Conservation (phyloP, 2,329 filamentous ascomycete genomes). For the Claviceps paspali region DNA sequence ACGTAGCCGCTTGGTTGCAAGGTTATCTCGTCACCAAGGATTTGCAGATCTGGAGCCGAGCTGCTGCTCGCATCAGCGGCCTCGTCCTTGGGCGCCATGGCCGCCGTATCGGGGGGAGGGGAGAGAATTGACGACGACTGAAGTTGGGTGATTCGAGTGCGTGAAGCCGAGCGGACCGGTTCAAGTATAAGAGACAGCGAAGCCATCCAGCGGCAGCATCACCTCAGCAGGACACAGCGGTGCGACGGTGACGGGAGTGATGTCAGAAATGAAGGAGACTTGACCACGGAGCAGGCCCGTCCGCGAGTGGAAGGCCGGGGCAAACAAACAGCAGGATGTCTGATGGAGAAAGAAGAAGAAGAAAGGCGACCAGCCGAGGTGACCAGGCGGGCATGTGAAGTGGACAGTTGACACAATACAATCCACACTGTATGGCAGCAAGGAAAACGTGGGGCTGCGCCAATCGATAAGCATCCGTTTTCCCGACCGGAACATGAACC, state of each 20-base stretch:
- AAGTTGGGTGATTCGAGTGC: neutral
- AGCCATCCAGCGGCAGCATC: too few relatives aligned
- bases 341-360: too few relatives aligned
- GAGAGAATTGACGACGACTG: neutral
- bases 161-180: too few relatives aligned
- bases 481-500: too few relatives aligned
- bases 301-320: too few relatives aligned
- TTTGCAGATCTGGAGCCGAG: conserved; percentile 61
- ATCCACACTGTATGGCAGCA: too few relatives aligned
- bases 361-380: conserved; percentile 4
- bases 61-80: conserved; percentile 14
- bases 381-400: conserved; percentile 5
- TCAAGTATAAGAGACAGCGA: too few relatives aligned
- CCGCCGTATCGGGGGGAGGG: conserved; percentile 2
- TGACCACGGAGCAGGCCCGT: too few relatives aligned
- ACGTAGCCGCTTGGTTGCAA: conserved; percentile 59
- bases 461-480: conserved; percentile 1
- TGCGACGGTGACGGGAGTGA: too few relatives aligned
- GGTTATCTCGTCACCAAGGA: conserved; percentile 58
- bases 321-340: too few relatives aligned
- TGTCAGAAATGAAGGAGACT: too few relatives aligned
- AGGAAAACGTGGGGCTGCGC: neutral
- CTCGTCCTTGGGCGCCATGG: conserved; percentile 18
- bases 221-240: too few relatives aligned
- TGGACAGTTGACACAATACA: neutral